phyloP scores from a whole-genome alignment of 441 rosid species.

The Brassica balearica region DNA sequence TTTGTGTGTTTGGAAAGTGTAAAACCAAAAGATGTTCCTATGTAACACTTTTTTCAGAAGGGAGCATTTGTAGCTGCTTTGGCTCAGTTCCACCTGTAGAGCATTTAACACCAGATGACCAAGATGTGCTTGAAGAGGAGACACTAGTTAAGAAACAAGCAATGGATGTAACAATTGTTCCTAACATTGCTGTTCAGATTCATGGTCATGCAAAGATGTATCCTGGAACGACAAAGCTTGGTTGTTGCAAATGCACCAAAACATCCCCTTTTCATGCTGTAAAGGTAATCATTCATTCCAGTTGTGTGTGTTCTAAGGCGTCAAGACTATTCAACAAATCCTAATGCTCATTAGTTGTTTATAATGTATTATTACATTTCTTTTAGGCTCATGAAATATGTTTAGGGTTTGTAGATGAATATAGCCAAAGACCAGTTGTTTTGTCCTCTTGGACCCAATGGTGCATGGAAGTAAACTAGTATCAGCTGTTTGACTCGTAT shows the following conservation, averaged over 20 bases:
- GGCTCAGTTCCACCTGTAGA: conserved; percentile 68
- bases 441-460: conserved; percentile 98
- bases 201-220: conserved; percentile 85
- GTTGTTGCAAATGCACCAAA: conserved; percentile 80
- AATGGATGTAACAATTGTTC: conserved; percentile 53
- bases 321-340: neutral
- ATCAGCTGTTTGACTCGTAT: conserved; percentile 93
- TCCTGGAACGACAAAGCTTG: conserved; percentile 70
- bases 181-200: conserved; percentile 82
- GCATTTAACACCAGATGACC: conserved; percentile 67
- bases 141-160: conserved; percentile 58
- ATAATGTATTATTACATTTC: no score
- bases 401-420: conserved; percentile 87
- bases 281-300: conserved; percentile 31
- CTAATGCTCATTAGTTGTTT: neutral
- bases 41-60: conserved; percentile 56
- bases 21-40: conserved; percentile 36
- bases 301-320: neutral
- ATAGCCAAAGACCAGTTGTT: conserved; percentile 83
- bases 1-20: conserved; percentile 9
- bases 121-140: conserved; percentile 93
- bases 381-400: neutral
- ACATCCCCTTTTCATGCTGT: conserved; percentile 85
- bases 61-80: conserved; percentile 81
- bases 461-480: conserved; percentile 94